A percentile compares a stretch with the other conserved stretches of the same genome.
Evolutionary conservation across 2,329 filamentous ascomycete species (phyloP).

Genomic region (Penicillium sp.): DNA sequence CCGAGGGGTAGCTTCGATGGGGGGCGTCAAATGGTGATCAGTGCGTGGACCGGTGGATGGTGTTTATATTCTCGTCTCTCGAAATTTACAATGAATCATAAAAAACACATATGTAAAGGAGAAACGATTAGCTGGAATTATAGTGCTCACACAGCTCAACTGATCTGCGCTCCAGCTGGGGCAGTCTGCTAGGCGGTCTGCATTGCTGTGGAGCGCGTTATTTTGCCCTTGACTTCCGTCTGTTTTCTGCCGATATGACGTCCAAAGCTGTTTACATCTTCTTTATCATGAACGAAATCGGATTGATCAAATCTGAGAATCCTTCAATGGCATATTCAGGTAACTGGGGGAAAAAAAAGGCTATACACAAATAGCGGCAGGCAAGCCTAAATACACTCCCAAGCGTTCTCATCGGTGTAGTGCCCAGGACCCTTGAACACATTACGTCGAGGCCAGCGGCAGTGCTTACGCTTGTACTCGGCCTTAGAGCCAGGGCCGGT

Average conservation of each 20-base stretch:
- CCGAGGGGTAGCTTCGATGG: conserved; percentile 21
- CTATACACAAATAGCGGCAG: background rate
- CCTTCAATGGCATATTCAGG: background rate
- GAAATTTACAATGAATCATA: background rate
- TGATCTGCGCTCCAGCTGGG: background rate
- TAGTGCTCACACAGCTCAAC: background rate
- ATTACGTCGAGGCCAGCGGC: conserved; percentile 39
- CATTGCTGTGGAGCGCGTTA: background rate
- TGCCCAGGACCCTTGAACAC: conserved; percentile 32
- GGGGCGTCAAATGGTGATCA: conserved; percentile 22
- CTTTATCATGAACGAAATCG: too few relatives aligned
- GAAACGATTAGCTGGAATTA: background rate
- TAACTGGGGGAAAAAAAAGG: accelerated
- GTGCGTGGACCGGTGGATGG: conserved; percentile 17
- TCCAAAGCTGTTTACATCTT: background rate
- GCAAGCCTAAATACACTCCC: conserved; percentile 30
- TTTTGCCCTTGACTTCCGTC: conserved; percentile 4
- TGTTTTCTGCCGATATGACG: conserved; percentile 13
- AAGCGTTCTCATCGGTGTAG: conserved; percentile 35
- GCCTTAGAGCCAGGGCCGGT: conserved; percentile 41
- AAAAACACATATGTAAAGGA: background rate
- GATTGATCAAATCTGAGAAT: too few relatives aligned
- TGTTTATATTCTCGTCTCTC: background rate
- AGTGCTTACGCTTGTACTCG: conserved; percentile 49
- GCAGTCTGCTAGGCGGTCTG: conserved; percentile 4